phyloP scores from a whole-genome alignment of 495 filamentous ascomycete genomes.

The Aspergillus saccharolyticus region DNA sequence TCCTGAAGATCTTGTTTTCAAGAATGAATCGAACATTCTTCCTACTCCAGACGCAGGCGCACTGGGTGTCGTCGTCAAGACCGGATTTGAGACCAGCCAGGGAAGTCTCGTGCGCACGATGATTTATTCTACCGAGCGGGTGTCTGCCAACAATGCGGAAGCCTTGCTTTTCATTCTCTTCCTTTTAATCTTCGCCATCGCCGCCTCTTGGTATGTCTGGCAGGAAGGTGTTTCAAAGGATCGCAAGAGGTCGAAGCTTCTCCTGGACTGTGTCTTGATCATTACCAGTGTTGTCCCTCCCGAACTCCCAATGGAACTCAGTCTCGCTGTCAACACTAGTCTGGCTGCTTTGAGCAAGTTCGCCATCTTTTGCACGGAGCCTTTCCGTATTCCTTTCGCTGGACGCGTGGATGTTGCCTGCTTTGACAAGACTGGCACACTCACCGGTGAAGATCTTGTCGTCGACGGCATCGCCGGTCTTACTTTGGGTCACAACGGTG shows the following conservation, averaged over 20 bases:
- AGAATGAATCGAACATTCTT: slow-evolving; percentile 61
- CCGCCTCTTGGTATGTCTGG: slow-evolving; percentile 99
- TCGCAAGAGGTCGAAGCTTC: slow-evolving; percentile 91
- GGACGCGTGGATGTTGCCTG: slow-evolving; percentile 94
- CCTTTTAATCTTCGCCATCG: slow-evolving; percentile 90
- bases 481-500: slow-evolving; percentile 58
- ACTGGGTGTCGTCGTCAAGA: slow-evolving; percentile 92
- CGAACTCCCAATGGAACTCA: slow-evolving; percentile 97
- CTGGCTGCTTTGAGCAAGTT: slow-evolving; percentile 88
- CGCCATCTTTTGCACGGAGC: slow-evolving; percentile 98
- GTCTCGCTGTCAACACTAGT: slow-evolving; percentile 97
- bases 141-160: slow-evolving; percentile 94
- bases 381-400: slow-evolving; percentile 97
- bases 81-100: slow-evolving; percentile 97
- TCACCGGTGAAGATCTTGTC: slow-evolving; percentile 95
- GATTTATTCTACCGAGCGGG: slow-evolving; percentile 98
- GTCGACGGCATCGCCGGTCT: slow-evolving; percentile 96
- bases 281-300: slow-evolving; percentile 96
- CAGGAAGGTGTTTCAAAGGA: slow-evolving; percentile 88
- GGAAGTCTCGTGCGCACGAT: slow-evolving; percentile 96
- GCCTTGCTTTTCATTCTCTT: slow-evolving; percentile 96
- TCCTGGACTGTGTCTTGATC: slow-evolving; percentile 96
- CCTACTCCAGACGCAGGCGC: slow-evolving; percentile 86
- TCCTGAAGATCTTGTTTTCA: slow-evolving; percentile 59
- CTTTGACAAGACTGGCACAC: slow-evolving; percentile 97